Evolutionary conservation across 2,329 filamentous ascomycete species (phyloP).

Genomic region (Pseudogymnoascus sp.): DNA sequence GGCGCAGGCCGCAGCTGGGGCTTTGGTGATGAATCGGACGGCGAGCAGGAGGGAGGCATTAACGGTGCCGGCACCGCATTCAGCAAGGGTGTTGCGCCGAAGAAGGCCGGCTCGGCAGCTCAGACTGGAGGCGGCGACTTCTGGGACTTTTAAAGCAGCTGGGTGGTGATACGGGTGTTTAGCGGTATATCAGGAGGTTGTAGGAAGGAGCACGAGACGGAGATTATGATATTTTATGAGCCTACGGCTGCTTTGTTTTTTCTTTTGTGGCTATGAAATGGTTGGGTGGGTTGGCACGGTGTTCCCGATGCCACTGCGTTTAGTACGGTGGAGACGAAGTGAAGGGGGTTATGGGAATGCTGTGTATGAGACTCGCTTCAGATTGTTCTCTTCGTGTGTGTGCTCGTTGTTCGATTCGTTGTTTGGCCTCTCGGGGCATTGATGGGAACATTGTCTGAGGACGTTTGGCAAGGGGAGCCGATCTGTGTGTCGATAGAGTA

Average conservation of each 20-base stretch:
- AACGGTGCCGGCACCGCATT: slow-evolving; percentile 25
- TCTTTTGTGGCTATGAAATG: slow-evolving; percentile 10
- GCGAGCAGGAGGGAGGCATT: slow-evolving; percentile 31
- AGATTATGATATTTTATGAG: slow-evolving; percentile 11
- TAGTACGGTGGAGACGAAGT: slow-evolving; percentile 1
- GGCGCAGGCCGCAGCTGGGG: slow-evolving; percentile 50
- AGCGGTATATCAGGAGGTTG: background rate
- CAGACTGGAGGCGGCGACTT: slow-evolving; percentile 31
- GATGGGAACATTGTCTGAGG: slow-evolving; percentile 1
- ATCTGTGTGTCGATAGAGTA: slow-evolving; percentile 7
- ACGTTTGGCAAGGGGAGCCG: background rate
- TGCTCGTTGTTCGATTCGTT: slow-evolving; percentile 10
- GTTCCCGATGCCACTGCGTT: slow-evolving; percentile 3
- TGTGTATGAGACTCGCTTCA: slow-evolving; percentile 8
- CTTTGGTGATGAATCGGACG: slow-evolving; percentile 48
- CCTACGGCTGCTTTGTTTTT: slow-evolving; percentile 9
- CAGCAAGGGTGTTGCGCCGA: slow-evolving; percentile 26
- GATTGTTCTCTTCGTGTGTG: slow-evolving; percentile 10
- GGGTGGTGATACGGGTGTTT: background rate
- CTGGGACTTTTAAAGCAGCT: slow-evolving; percentile 32
- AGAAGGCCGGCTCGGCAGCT: slow-evolving; percentile 22
- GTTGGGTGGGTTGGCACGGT: slow-evolving; percentile 11
- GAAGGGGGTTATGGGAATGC: slow-evolving; percentile 7
- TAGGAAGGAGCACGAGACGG: background rate
- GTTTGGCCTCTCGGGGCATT: slow-evolving; percentile 5